Conservation (phyloP, 2,329 filamentous ascomycete genomes). For the Periconia digitata region DNA sequence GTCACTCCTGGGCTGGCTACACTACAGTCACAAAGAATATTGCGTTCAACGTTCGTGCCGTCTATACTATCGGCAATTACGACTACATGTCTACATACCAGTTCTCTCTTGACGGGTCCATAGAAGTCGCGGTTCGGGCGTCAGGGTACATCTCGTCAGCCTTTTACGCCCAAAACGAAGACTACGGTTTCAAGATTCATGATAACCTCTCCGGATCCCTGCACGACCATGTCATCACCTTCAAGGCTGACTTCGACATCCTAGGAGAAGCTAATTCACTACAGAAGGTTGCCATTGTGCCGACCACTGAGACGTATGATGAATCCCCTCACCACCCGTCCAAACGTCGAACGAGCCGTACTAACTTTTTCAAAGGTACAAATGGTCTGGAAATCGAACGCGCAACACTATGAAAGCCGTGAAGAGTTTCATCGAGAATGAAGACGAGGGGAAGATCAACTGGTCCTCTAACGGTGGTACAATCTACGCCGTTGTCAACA, state of each 20-base stretch:
- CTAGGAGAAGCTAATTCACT: conserved; percentile 41
- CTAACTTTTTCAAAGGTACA: conserved; percentile 33
- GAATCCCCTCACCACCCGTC: not conserved
- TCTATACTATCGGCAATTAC: conserved; percentile 52
- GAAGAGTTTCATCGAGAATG: conserved; percentile 42
- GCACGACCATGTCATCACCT: conserved; percentile 46
- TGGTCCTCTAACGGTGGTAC: conserved; percentile 53
- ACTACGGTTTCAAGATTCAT: conserved; percentile 45
- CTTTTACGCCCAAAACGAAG: conserved; percentile 26
- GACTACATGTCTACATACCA: conserved; percentile 31
- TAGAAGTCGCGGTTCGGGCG: conserved; percentile 27
- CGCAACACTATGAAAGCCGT: conserved; percentile 57
- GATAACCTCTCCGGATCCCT: conserved; percentile 38
- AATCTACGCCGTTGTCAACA: conserved; percentile 56
- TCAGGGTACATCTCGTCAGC: conserved; percentile 32
- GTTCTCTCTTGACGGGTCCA: conserved; percentile 31
- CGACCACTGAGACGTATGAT: conserved; percentile 46
- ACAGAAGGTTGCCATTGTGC: conserved; percentile 33
- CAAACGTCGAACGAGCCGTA: not conserved
- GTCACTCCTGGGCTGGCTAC: conserved; percentile 28
- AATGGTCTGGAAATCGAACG: conserved; percentile 53
- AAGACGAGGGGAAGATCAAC: conserved; percentile 44
- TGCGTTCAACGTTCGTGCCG: conserved; percentile 48
- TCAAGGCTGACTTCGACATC: conserved; percentile 47
- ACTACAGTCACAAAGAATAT: conserved; percentile 37